phyloP scores from a whole-genome alignment of 208 protist genomes.

The Novymonas esmeraldas region DNA sequence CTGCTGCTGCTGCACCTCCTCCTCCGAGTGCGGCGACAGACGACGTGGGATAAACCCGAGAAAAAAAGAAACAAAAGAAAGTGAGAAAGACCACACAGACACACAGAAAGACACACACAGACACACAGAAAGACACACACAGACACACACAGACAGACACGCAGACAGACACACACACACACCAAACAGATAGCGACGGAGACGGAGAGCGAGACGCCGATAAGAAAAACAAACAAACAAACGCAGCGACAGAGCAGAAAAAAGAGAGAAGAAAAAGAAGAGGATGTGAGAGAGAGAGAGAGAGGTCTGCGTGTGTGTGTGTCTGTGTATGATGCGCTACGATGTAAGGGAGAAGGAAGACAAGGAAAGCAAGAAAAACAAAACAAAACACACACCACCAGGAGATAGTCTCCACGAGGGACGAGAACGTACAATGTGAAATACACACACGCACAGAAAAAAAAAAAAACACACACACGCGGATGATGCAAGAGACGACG shows the following conservation, averaged over 20 bases:
- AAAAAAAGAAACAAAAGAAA: conserved; percentile 4
- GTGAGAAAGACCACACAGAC: too few species aligned
- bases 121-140: too few species aligned
- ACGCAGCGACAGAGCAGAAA: background rate
- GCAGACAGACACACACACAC: too few species aligned
- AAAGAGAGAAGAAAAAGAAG: background rate
- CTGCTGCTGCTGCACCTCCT: too few species aligned
- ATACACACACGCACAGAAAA: conserved; percentile 1
- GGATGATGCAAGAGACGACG: too few species aligned
- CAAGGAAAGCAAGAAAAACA: conserved; percentile 2
- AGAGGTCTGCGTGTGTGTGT: background rate
- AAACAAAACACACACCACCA: background rate
- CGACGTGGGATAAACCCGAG: background rate
- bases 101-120: too few species aligned
- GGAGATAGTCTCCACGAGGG: background rate
- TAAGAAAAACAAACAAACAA: too few species aligned
- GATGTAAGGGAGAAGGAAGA: too few species aligned
- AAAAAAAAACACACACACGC: background rate
- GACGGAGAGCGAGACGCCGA: too few species aligned
- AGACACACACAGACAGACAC: too few species aligned
- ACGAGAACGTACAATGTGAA: background rate
- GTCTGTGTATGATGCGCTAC: background rate
- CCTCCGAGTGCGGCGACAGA: too few species aligned
- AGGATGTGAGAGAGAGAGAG: background rate
- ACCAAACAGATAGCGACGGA: too few species aligned